Evolutionary conservation across 1,284 basidiomycete genomes (phyloP).

Genomic region (Phlebopus sp.): DNA sequence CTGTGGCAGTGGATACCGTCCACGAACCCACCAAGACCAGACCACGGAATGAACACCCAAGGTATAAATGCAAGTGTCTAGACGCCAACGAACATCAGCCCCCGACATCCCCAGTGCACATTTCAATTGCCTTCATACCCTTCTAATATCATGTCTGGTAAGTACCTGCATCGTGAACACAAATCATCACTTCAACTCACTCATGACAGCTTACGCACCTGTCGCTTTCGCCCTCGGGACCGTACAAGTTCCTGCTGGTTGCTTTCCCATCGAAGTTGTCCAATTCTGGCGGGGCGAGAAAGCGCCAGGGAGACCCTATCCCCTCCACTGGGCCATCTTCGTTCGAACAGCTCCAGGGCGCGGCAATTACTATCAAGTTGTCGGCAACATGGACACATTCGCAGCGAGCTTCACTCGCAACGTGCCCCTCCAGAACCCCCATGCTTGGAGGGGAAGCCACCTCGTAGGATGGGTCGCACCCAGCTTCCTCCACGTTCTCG

Average conservation of each 20-base stretch:
- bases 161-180: not conserved
- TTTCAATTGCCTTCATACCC: not conserved
- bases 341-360: conserved; percentile 18
- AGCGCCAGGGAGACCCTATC: conserved; percentile 6
- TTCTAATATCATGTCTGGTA: no score
- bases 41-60: not conserved
- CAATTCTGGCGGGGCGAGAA: conserved; percentile 28
- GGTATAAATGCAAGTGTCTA: not conserved
- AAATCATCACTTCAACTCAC: not conserved
- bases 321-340: conserved; percentile 30
- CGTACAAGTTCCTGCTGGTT: conserved; percentile 19
- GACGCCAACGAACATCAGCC: not conserved
- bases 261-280: conserved; percentile 25
- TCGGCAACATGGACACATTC: conserved; percentile 25
- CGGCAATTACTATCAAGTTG: conserved; percentile 28
- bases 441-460: conserved; percentile 16
- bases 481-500: conserved; percentile 16
- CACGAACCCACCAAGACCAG: not conserved
- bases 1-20: not conserved
- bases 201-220: conserved; percentile 4
- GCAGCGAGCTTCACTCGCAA: conserved; percentile 7
- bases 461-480: conserved; percentile 22
- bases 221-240: conserved; percentile 7
- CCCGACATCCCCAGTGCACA: not conserved
- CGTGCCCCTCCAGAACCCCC: not conserved